phyloP scores from a whole-genome alignment of 495 filamentous ascomycete genomes.

The Penicillium cinerascens region DNA sequence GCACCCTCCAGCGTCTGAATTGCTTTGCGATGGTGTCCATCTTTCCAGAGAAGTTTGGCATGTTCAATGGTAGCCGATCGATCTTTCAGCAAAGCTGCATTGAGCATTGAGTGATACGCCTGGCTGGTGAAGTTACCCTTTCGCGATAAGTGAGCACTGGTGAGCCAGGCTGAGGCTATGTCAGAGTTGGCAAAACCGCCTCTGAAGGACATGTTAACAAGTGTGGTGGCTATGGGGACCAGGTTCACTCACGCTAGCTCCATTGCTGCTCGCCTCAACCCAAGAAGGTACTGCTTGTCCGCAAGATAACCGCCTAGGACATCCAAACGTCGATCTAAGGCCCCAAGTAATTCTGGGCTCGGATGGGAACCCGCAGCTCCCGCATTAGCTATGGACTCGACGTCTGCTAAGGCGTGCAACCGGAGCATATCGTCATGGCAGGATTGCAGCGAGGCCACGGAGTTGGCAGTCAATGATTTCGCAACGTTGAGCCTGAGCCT shows the following conservation, averaged over 20 bases:
- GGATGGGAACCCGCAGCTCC: constrained; percentile 27
- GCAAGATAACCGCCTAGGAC: constrained; percentile 79
- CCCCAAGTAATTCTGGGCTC: constrained; percentile 46
- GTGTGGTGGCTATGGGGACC: not conserved
- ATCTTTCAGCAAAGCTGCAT: constrained; percentile 80
- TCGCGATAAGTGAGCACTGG: constrained; percentile 78
- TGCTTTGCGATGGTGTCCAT: constrained; percentile 89
- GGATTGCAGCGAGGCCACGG: constrained; percentile 72
- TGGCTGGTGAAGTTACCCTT: constrained; percentile 78
- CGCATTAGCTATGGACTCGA: constrained; percentile 71
- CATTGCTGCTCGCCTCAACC: constrained; percentile 82
- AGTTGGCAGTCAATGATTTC: constrained; percentile 65
- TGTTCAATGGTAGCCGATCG: constrained; percentile 88
- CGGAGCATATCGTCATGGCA: constrained; percentile 79
- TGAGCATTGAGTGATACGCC: constrained; percentile 88
- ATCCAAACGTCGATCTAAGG: constrained; percentile 72
- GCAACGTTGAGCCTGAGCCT: constrained; percentile 67
- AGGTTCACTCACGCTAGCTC: constrained; percentile 47
- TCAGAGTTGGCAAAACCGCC: constrained; percentile 56
- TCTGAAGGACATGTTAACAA: constrained; percentile 25
- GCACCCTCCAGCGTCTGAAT: constrained; percentile 86
- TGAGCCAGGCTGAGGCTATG: constrained; percentile 81
- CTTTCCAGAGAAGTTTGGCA: constrained; percentile 87
- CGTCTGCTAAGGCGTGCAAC: constrained; percentile 80
- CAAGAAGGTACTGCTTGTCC: constrained; percentile 94